Base-by-base conservation (phyloP, 73 alveolate genomes). In the Stentor roeselii region DNA sequence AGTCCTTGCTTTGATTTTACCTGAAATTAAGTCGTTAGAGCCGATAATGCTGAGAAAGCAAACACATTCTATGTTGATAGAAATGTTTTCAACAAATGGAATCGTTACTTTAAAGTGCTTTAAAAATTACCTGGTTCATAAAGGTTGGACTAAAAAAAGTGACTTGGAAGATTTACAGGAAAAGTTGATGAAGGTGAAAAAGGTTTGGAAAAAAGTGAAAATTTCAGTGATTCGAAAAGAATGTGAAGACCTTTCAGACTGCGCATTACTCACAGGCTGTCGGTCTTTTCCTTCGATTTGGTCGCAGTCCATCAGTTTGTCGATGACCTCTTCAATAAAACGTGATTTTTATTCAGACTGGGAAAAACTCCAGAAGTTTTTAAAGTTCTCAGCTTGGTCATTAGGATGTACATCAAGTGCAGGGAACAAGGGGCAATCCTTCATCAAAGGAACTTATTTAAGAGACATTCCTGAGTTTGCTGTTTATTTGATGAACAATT, bases 361-460 rank as follows among this genome's bases (percentile, higher is more conserved):
- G 80, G 80, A 67, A 67, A 0, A 32, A 67, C 14, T 67, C 15
- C 37, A 67, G 21, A 67, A 67, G 37, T 67, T 67, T 32, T 40
- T 67, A 40, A 21, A 40, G 34, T 67, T 67, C 41, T 67, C 80
- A 67, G 80, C 41, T 32, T 67, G 80, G 80, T 40, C 34, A 21
- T 34, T 67, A 67, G 80, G 80, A 67, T 27, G 80, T 32, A 67
- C 80, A 36, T 40, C 80, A 67, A 67, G 41, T 67, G n/a, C 37
- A 30, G n/a, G 42, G 34, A 67, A 36, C 21, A 67, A 67, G 34
- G 80, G 80, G 3, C 80, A 67, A 67, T 67, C 27, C 41, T 67
- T 67, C 80, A 67, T 67, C 37, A 36, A 67, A 32, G 80, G 80
- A n/a, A 67, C 80, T 67, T 67, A 30, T 67, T 27, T 67, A 21